phyloP scores from a whole-genome alignment of 192 early-diverging fungal genomes.

The Backusella tarrabulga region DNA sequence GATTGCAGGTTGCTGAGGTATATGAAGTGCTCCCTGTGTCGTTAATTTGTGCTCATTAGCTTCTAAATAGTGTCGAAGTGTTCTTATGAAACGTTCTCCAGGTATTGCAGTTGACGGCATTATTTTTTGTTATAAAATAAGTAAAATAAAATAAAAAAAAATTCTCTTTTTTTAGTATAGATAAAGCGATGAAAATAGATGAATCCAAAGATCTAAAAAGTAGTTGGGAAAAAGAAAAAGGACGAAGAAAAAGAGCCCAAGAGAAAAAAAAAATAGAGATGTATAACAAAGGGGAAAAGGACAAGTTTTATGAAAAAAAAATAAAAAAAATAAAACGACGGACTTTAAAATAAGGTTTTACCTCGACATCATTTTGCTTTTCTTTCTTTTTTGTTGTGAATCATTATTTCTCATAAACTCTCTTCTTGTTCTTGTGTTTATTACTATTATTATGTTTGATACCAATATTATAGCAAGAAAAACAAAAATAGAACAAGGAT shows the following conservation, averaged over 20 bases:
- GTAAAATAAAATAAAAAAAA: not conserved
- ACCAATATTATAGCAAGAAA: not conserved
- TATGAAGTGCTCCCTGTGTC: not conserved
- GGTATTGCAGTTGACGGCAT: constrained; percentile 21
- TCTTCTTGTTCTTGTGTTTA: not conserved
- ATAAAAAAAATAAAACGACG: not conserved
- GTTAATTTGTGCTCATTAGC: constrained; percentile 48
- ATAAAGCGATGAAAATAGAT: not conserved
- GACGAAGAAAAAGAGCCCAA: not conserved
- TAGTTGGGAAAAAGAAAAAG: not conserved
- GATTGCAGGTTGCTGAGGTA: not conserved
- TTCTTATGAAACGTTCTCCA: constrained; percentile 56
- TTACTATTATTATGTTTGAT: not conserved
- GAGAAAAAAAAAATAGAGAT: not conserved
- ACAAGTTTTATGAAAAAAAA: not conserved
- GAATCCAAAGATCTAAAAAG: not conserved
- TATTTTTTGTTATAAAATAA: not conserved
- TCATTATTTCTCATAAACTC: not conserved
- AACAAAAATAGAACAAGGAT: not conserved
- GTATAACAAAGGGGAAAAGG: not conserved
- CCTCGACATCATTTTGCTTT: not conserved
- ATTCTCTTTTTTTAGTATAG: not conserved
- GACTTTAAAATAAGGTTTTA: not conserved
- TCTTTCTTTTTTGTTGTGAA: not conserved
- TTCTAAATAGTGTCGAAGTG: constrained; percentile 52